Evolutionary conservation across 495 filamentous ascomycete species (phyloP), one percentile per base, ranked within the genome.

Genomic region (Penicillium herquei): DNA sequence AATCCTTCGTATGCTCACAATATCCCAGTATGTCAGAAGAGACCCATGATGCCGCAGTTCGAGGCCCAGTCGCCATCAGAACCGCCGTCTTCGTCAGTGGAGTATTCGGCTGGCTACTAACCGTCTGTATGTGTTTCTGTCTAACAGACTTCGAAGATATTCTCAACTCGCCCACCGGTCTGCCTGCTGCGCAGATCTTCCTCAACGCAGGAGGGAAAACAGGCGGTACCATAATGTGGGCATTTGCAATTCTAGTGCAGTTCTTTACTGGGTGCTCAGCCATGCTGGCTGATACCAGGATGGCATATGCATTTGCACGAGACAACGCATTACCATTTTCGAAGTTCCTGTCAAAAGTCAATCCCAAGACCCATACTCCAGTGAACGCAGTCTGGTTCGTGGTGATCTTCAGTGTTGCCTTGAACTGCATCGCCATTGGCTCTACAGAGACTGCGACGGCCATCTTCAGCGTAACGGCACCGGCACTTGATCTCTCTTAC

Each of bases 321-420:
- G 86, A 89, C 56, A 79, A 83, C n/a, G 86, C 83, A 0, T 73
- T 89, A 17, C 86, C 86, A 12, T 87, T 87, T 57, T 89, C 86
- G 17, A 81, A 76, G 7, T 77, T 82, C 65, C 81, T 85, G 65
- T 78, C 79, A 30, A 80, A 80, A 53, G 72, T 88, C 51, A 86
- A 87, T 57, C 30, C 54, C 7, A 34, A 69, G 13, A 88, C 86
- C 1, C 74, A 81, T 14, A 88, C 86, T 3, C 86, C 86, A 1
- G 74, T 88, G 57, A 86, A 87, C 57, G 78, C 83, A 6, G 86
- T 89, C 56, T 89, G 86, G 86, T 83, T 88, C 43, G 84, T 89
- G 50, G 86, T 88, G 10, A 46, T 80, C 49, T 85, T 84, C 70
- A 85, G 81, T 62, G 72, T 75, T 54, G 70, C 69, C 17, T 77